Base-by-base conservation (phyloP, 164 flowering plant species). In the Sextonia rubra region DNA sequence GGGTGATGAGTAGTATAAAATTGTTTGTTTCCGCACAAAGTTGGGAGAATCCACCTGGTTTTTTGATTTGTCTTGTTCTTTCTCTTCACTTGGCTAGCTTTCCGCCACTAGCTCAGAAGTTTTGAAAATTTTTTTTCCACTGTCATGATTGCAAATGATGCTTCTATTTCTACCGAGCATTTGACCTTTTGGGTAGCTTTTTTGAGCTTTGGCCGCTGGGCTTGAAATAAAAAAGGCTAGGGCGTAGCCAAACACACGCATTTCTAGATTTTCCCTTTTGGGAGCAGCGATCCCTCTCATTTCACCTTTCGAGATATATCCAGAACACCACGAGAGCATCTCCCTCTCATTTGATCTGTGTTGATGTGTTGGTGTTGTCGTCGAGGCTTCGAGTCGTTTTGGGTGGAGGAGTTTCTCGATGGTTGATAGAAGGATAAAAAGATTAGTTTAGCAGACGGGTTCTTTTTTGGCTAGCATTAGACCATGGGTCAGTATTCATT, bases 11-110 rank as follows among this genome's bases (percentile, higher is more conserved):
- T 61, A 26, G 23, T 61, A n/a, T 22, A 4, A 26, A 12, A 24
- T 23, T 47, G 68, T 32, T 71, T 44, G 22, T 61, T 61, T 71
- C 58, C 74, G 47, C 11, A 67, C 66, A 60, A 68, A 47, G 64
- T 12, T 61, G 18, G 24, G 29, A 61, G 9, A 11, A 26, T 22
- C 25, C 25, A 24, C 64, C 14, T 12, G 11, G 64, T 4, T 1
- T 22, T 26, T 26, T 61, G 23, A 22, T 25, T 22, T 12, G 15
- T 20, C 30, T 24, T 3, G 27, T 7, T 25, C 14, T 26, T 23
- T 26, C 25, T 61, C 23, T 22, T 15, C 61, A 37, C 44, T 37
- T 37, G 44, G 44, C 8, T 37, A 37, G 44, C 44, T 52, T 52
- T 52, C 58, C 58, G n/a, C 12, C 58, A 52, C 67, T 44, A 23